Conservation (phyloP, 129 eudicot genomes). For the Centella asiatica region DNA sequence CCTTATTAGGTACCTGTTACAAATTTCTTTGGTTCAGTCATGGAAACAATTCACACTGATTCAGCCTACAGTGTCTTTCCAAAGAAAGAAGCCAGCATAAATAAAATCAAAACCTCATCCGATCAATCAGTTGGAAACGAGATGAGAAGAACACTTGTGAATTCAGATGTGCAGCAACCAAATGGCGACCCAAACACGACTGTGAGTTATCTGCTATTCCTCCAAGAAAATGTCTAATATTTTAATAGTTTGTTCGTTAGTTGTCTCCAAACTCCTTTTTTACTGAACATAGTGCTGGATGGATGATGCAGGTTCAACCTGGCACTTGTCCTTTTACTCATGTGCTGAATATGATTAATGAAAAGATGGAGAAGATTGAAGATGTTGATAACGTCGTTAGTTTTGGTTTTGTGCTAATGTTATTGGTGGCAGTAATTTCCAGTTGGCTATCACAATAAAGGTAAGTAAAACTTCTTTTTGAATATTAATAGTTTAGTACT, state of each 20-base stretch:
- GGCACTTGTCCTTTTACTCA: constrained; percentile 61
- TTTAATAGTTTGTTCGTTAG: neutral
- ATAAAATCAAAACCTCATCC: constrained; percentile 18
- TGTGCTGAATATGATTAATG: constrained; percentile 29
- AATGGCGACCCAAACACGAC: constrained; percentile 19
- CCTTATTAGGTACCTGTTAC: constrained; percentile 81
- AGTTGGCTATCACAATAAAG: constrained; percentile 62
- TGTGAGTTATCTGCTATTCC: constrained; percentile 26
- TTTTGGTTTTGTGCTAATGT: constrained; percentile 61
- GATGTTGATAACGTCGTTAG: constrained; percentile 52
- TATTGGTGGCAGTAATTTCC: constrained; percentile 45
- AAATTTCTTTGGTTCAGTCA: constrained; percentile 96
- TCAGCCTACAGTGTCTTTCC: constrained; percentile 63
- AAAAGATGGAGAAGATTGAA: constrained; percentile 38
- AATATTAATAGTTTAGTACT: no score
- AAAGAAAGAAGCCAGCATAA: constrained; percentile 23
- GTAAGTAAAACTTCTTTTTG: constrained; percentile 23
- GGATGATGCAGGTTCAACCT: constrained; percentile 34
- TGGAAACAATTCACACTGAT: constrained; percentile 87
- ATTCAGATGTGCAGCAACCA: constrained; percentile 31
- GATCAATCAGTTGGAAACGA: constrained; percentile 24
- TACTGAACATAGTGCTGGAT: neutral
- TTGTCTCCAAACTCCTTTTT: neutral
- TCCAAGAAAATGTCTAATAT: neutral
- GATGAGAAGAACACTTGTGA: constrained; percentile 18